A percentile compares a stretch with the other conserved stretches of the same genome.
phyloP scores from a whole-genome alignment of 148 eudicot genomes.

The Fallopia convolvulus region DNA sequence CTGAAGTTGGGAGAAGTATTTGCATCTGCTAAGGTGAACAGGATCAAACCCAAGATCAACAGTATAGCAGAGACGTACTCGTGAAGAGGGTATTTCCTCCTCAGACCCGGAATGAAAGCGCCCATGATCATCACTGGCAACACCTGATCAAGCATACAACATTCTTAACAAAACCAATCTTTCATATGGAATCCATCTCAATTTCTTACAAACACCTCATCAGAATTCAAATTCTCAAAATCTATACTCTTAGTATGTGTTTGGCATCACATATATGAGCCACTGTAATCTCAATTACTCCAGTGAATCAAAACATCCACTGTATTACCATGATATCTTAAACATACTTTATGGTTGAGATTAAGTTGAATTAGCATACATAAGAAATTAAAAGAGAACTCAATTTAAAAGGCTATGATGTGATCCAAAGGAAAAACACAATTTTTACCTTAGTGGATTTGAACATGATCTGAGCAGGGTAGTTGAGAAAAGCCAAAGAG shows the following conservation, averaged over 20 bases:
- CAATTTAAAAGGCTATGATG: not conserved
- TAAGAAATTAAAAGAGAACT: not conserved
- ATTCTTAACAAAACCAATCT: not conserved
- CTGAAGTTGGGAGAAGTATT: slow-evolving; percentile 88
- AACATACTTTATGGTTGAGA: not conserved
- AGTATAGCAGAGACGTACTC: slow-evolving; percentile 78
- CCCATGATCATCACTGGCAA: slow-evolving; percentile 97
- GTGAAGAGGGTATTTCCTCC: slow-evolving; percentile 70
- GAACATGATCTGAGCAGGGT: slow-evolving; percentile 95
- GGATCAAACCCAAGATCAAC: slow-evolving; percentile 71
- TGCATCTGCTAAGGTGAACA: slow-evolving; percentile 91
- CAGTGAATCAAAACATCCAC: not conserved
- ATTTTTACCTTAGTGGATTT: slow-evolving; percentile 82
- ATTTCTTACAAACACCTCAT: not conserved
- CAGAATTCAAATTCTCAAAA: not conserved
- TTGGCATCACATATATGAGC: too few species aligned
- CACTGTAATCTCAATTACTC: too few species aligned
- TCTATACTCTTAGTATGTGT: not conserved
- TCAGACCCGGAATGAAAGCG: slow-evolving; percentile 83
- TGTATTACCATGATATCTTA: too few species aligned
- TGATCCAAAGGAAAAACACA: not conserved
- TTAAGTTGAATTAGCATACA: not conserved
- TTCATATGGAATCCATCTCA: not conserved
- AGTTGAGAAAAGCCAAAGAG: slow-evolving; percentile 86
- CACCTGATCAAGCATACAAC: slow-evolving; percentile 35